Base-by-base conservation (phyloP, 1,284 basidiomycete genomes). In the Polyporus tsugae region DNA sequence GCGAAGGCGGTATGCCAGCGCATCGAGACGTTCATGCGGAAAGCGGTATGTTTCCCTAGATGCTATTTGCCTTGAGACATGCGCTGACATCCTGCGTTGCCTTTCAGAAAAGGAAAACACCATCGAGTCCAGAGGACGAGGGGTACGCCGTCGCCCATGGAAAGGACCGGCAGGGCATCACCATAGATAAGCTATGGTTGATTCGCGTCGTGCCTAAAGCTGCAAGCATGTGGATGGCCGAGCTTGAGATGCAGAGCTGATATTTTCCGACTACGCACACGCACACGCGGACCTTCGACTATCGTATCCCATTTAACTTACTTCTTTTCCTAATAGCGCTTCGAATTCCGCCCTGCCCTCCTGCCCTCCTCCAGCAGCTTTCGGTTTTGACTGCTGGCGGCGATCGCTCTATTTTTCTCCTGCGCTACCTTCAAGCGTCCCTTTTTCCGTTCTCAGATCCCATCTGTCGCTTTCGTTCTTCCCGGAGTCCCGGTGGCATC, bases 161-260 rank as follows among this genome's bases (percentile, higher is more conserved):
- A 29, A 66, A 71, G 29, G 66, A 64, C 13, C 59, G 64, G 39
- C 60, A 53, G 15, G 63, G 66, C 46, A 68, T 73, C 35, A 49
- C 58, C 38, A 60, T 68, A 25, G 67, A 73, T 42, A 61, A 72
- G 15, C 55, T 76, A 11, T 76, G 72, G 72, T 68, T 76, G 19
- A 11, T 72, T 1, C 68, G 69, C 13, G 66, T 76, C 46, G 46
- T 60, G 11, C 70, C 49, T n/a, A 73, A 69, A n/a, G 25, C 52
- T 11, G 6, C 53, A 1, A 72, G 70, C 58, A 68, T 72, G 17
- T 76, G 75, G 75, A 58, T 73, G 35, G 69, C 71, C 13, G 72
- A 75, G 17, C 70, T 76, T 3, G 73, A 76, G 42, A 62, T 72
- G 22, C 65, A 66, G 58, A 49, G 62, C n/a, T 70, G 41, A 68